These are phyloP conservation scores for Cupressus sempervirens DNA, from an alignment of 75 land plant species.

Conservation along the genomic window DNA sequence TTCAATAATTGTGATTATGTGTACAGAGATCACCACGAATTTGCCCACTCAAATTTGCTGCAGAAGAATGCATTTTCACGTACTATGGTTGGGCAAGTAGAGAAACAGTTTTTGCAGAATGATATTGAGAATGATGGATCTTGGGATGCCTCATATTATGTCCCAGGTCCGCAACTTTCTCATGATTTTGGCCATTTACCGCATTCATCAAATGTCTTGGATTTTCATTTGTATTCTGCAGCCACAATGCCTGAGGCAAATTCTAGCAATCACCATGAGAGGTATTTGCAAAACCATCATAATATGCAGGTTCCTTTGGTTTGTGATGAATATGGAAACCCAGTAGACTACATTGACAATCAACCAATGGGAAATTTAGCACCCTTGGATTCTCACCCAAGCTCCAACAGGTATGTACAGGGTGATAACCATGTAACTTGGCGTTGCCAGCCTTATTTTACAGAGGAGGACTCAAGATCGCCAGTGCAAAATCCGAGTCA, in stretches of 20 bases:
- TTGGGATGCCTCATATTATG: slow-evolving; percentile 5
- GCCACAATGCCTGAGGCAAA: background rate
- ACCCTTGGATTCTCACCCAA: slow-evolving; percentile 1
- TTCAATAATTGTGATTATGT: background rate
- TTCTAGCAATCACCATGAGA: background rate
- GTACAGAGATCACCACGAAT: slow-evolving; percentile 6
- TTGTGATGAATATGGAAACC: slow-evolving; percentile 6
- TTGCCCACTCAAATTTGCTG: background rate
- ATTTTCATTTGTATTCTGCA: slow-evolving; percentile 2
- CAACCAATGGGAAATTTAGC: slow-evolving; percentile 1
- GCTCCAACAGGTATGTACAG: background rate
- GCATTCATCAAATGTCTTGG: background rate
- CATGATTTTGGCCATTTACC: slow-evolving; percentile 2
- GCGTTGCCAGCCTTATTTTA: background rate
- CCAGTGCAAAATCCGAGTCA: background rate
- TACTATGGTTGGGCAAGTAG: slow-evolving; percentile 13
- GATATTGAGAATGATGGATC: background rate
- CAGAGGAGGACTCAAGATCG: slow-evolving; percentile 1
- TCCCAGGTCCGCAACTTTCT: slow-evolving; percentile 1
- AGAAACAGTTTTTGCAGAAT: background rate
- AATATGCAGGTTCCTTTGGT: background rate
- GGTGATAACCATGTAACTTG: background rate
- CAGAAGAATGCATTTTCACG: background rate
- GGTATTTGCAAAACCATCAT: slow-evolving; percentile 2
- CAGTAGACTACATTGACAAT: background rate